Conservation (phyloP, 805 yeast species). For the Vanderwaltozyma verrucispora region DNA sequence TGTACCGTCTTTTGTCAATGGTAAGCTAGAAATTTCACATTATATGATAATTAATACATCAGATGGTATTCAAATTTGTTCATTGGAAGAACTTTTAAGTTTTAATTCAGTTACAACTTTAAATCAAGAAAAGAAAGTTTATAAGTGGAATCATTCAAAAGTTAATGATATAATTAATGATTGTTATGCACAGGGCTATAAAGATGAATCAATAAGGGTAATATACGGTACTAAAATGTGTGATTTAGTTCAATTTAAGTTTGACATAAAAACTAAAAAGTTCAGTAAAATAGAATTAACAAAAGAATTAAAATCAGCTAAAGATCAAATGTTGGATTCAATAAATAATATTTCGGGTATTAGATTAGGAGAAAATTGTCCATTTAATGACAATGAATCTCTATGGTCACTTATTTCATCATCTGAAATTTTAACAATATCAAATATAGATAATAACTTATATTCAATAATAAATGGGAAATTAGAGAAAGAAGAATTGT, state of each 20-base stretch:
- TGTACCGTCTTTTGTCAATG: slow-evolving; percentile 3
- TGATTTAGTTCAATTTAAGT: slow-evolving; percentile 7
- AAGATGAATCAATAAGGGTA: slow-evolving; percentile 6
- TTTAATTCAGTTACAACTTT: too few relatives aligned
- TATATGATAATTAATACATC: slow-evolving; percentile 8
- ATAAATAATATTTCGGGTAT: slow-evolving; percentile 3
- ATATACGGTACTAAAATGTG: slow-evolving; percentile 12
- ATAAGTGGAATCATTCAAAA: slow-evolving; percentile 8
- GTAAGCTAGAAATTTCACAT: background rate
- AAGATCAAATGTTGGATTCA: slow-evolving; percentile 3
- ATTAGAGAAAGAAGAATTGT: slow-evolving; percentile 4
- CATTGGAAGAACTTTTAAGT: slow-evolving; percentile 6
- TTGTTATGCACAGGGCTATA: slow-evolving; percentile 7
- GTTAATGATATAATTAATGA: slow-evolving; percentile 6
- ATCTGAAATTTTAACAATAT: slow-evolving; percentile 2
- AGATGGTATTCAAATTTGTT: slow-evolving; percentile 10
- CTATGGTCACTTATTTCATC: slow-evolving; percentile 1
- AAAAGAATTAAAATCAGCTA: background rate
- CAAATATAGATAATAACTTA: slow-evolving; percentile 9
- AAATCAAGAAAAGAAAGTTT: background rate
- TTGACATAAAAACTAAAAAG: slow-evolving; percentile 2
- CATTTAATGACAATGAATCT: background rate
- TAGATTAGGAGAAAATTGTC: background rate
- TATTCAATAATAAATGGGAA: slow-evolving; percentile 4
- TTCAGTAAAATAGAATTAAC: slow-evolving; percentile 4